phyloP scores from a whole-genome alignment of 495 filamentous ascomycete genomes.

The Aspergillus ellipticus region DNA sequence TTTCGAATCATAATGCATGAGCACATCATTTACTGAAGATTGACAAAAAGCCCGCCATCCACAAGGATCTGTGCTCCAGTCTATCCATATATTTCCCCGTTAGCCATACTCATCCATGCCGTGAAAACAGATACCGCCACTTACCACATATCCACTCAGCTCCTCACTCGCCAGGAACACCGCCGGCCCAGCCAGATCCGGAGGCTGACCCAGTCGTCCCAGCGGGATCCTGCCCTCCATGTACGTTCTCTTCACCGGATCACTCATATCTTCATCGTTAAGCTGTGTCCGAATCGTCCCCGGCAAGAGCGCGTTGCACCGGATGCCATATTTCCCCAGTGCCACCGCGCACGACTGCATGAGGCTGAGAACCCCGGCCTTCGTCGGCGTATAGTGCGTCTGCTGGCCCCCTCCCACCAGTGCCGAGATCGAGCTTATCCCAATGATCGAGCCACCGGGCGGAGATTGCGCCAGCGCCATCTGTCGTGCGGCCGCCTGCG shows the following conservation, averaged over 20 bases:
- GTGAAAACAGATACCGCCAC: conserved; percentile 6
- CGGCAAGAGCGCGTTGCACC: conserved; percentile 83
- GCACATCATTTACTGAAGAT: conserved; percentile 50
- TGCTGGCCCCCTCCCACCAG: conserved; percentile 79
- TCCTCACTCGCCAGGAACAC: conserved; percentile 79
- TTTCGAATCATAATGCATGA: not conserved
- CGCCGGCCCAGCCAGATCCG: conserved; percentile 75
- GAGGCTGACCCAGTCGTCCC: conserved; percentile 64
- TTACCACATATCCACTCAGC: conserved; percentile 68
- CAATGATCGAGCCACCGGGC: conserved; percentile 77
- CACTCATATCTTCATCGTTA: conserved; percentile 74
- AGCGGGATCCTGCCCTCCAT: conserved; percentile 84
- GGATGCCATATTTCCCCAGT: conserved; percentile 68
- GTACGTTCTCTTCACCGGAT: conserved; percentile 67
- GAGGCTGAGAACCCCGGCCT: conserved; percentile 75
- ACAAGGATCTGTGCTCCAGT: conserved; percentile 82
- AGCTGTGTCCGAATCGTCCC: conserved; percentile 84
- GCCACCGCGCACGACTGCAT: conserved; percentile 85
- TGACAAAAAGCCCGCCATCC: conserved; percentile 75
- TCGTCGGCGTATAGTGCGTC: conserved; percentile 88
- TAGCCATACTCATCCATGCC: not conserved
- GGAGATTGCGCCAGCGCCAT: conserved; percentile 61
- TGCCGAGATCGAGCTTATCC: conserved; percentile 76
- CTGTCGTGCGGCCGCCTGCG: conserved; percentile 76
- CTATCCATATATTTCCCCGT: conserved; percentile 29